Evolutionary conservation across 108 stramenopile genomes (phyloP), one percentile per base, ranked within the genome.

Genomic region (Cylindrotheca closterium): DNA sequence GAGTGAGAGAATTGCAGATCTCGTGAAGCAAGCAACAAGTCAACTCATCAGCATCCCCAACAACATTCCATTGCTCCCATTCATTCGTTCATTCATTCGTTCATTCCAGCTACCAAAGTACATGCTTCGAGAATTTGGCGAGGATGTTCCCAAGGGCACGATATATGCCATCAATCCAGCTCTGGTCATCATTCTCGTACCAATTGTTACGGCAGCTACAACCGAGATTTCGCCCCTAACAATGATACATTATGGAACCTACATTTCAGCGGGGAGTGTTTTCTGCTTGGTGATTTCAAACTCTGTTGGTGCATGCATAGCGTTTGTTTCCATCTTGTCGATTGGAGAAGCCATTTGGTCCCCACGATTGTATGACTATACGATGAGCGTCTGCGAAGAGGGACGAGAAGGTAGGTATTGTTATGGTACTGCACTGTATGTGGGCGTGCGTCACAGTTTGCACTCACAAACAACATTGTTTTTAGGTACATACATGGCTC

Each of bases 311-410:
- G 87, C 92, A 2, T 87, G 81, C 47, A 65, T 88, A 21, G 12
- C 63, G 25, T 90, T 93, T 69, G 85, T 90, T 17, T 51, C 82
- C 8, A 56, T 84, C n/a, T 74, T 93, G 45, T 82, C 80, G 0
- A 71, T 93, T 46, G 92, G 92, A 17, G 92, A 93, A 73, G 87
- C 88, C 4, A 68, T 88, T 17, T 93, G 92, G 92, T 79, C 70
- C 18, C 92, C 92, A 0, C 67, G 92, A 24, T 59, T 90, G 42
- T 83, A 89, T 54, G 92, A 93, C 69, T 90, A 86, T 55, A 86
- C 86, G n/a, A 84, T 84, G 58, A 71, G 69, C 17, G 80, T 93
- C 0, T 75, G 79, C 22, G 63, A 71, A 30, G 88, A 90, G 70
- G 89, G 92, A 18, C 55, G 86, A 37, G 92, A 93, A 55, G 92